Evolutionary conservation across 176 grass and related monocot genomes (phyloP), one percentile per base, ranked within the genome.

Genomic region (Eragrostis nindensis): DNA sequence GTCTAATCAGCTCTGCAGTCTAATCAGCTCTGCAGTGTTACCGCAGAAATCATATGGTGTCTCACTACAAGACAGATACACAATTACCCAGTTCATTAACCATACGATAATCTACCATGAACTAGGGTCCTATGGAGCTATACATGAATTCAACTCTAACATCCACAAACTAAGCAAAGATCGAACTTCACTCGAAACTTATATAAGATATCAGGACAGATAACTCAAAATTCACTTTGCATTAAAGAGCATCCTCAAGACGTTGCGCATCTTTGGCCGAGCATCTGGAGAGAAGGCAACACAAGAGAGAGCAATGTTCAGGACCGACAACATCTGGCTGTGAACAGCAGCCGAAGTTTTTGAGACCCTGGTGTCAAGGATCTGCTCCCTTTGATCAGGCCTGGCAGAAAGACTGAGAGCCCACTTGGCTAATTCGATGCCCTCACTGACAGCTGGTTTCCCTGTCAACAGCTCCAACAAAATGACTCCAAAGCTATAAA

Each of bases 401-500:
- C 75, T 83, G 53, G 82, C 41, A n/a, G 91, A 92, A 66, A 82
- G 63, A 67, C 85, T 88, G 0, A 94, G 82, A 9, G 89, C 91
- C 94, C 91, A 94, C 75, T 90, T 94, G 32, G 94, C 87, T 74
- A 94, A 75, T 50, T 97, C 92, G 27, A 77, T 81, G 42, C 89
- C 89, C 8, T 83, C 80, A 21, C 26, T 90, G 25, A 92, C 85
- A 0, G 94, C 81, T 86, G 82, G 82, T 62, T 92, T 94, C 49
- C 89, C 89, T 24, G 91, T 89, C 71, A 97, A 67, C 50, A 94
- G 79, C 70, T 92, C 94, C 19, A 97, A 83, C 38, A 97, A 84
- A 48, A 97, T 65, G 43, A 97, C 90, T 54, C 92, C 94, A 45
- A 94, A 97, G 74, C 90, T 92, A 61, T 97, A 94, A 0, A 97